Conservation (phyloP, 202 grass and related monocot genomes). For the Cymbopogon flexuosus region DNA sequence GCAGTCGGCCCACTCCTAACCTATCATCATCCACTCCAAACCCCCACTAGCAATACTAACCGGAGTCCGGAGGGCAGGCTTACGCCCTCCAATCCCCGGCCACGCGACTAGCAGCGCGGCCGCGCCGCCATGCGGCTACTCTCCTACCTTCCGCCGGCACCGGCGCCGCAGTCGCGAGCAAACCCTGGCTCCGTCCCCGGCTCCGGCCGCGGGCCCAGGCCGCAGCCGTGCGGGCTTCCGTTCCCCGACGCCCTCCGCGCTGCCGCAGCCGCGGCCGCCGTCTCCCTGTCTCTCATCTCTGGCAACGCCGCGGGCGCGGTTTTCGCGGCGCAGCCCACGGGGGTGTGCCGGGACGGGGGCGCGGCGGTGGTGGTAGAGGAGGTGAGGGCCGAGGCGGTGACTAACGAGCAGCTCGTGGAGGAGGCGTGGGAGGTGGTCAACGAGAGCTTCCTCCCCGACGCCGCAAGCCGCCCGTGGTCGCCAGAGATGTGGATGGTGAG, state of each 20-base stretch:
- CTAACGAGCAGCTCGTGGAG: conserved; percentile 78
- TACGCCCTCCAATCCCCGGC: neutral
- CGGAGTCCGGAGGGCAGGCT: neutral
- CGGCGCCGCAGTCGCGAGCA: neutral
- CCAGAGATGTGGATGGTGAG: conserved; percentile 69
- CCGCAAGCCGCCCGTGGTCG: conserved; percentile 57
- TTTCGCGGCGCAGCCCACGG: neutral
- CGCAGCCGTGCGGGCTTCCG: conserved; percentile 1
- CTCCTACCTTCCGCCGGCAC: conserved; percentile 21
- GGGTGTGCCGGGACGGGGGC: conserved; percentile 30
- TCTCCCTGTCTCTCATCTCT: conserved; percentile 53
- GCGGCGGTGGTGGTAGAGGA: neutral
- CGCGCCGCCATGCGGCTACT: conserved; percentile 41
- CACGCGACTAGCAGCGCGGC: neutral
- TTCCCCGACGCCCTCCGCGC: conserved; percentile 41
- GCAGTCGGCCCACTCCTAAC: neutral
- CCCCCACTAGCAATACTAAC: neutral
- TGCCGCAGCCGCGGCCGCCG: conserved; percentile 31
- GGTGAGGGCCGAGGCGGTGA: conserved; percentile 43
- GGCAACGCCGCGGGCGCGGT: conserved; percentile 13
- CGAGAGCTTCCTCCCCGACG: conserved; percentile 70
- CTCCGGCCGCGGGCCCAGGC: conserved; percentile 1
- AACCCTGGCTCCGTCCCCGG: neutral
- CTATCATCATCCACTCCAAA: conserved; percentile 1
- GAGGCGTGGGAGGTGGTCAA: conserved; percentile 96